Base-by-base conservation (phyloP, 2,329 filamentous ascomycete genomes). In the Zymoseptoria ardabiliae region DNA sequence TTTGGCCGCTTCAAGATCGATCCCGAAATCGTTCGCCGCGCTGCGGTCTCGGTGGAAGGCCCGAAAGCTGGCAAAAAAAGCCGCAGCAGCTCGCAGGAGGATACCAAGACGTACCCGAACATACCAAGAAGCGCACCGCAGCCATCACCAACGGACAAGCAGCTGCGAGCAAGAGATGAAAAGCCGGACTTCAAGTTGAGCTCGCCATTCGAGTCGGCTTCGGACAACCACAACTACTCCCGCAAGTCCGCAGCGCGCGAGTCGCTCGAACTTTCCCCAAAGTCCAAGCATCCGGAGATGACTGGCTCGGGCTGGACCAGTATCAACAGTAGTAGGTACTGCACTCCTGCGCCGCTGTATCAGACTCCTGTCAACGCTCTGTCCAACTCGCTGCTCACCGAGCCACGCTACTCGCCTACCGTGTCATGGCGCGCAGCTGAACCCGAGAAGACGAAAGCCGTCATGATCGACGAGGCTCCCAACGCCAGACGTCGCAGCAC, bases 1-100 rank as follows among this genome's bases (percentile, higher is more conserved):
- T 90, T 85, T 71, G 64, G 50, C 21, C 65, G 66, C 23, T 80
- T 77, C 68, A 68, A 72, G 56, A 77, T 80, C 62, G 68, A 74
- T 53, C 68, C 68, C 4, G 66, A 69, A 3, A 71, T 78, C 50
- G 70, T 79, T 11, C 66, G 67, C n/a, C 65, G 56, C 71, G 77
- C 68, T 58, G 67, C 51, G 51, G 59, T 65, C 11, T 74, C 79
- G 56, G 74, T 75, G 4, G 63, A 72, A 35, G 69, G 69, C 13
- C 76, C 76, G 70, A 70, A 67, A 23, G n/a, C 52, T 6, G 63
- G 51, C 4, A 41, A 54, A 7, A 55, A 45, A 10, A 65, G 59
- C 52, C 66, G 64, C 25, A 56, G 59, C 50, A 57, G n/a, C 13
- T 58, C 61, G 4, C 61, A 58, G n/a, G 53, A 59, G 30, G 49